Evolutionary conservation across 129 eudicot genomes (phyloP), one percentile per base, ranked within the genome.

Genomic region (Chrysanthemum seticuspe): DNA sequence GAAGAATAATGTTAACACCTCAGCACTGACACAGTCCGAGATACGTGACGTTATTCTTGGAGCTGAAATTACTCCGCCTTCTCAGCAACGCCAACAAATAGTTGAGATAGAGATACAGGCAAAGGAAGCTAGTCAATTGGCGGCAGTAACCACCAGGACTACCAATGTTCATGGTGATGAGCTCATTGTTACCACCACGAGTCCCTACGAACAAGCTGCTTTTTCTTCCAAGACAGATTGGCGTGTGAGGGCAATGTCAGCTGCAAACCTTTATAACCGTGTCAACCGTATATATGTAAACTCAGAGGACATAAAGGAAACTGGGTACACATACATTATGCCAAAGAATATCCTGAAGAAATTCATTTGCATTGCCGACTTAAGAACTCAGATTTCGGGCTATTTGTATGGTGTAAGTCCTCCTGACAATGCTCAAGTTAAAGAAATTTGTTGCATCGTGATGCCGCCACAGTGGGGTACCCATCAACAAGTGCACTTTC

Each of bases 391-490:
- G 72, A 87, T 89, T 73, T 81, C 92, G 2, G 98, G 98, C 2
- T 93, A 89, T 81, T 68, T 93, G 77, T 93, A 89, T 73, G 98
- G 98, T 21, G 81, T 89, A 54, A 93, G 97, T 53, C 98, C 98
- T 23, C 98, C 97, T 8, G 98, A 93, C 83, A 93, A 93, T 76
- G 96, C 98, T 44, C 98, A 93, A 76, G 98, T 93, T 23, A 93
- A 89, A 80, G 98, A 93, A 73, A 93, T 93, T 56, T 90, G 98
- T 3, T 89, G 98, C 73, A 93, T 93, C 8, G 92, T 95, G 50
- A 87, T 93, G 97, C 88, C 95, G 21, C 98, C 98, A 23, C 98
- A 93, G 68, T 93, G 95, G 95, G 98, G 98, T 29, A 93, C 98
- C 10, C 98, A 89, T 83, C 98, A 93, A 79, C 98, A 93, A 64